phyloP scores from a whole-genome alignment of 176 grass and related monocot species.

The Guadua angustifolia region DNA sequence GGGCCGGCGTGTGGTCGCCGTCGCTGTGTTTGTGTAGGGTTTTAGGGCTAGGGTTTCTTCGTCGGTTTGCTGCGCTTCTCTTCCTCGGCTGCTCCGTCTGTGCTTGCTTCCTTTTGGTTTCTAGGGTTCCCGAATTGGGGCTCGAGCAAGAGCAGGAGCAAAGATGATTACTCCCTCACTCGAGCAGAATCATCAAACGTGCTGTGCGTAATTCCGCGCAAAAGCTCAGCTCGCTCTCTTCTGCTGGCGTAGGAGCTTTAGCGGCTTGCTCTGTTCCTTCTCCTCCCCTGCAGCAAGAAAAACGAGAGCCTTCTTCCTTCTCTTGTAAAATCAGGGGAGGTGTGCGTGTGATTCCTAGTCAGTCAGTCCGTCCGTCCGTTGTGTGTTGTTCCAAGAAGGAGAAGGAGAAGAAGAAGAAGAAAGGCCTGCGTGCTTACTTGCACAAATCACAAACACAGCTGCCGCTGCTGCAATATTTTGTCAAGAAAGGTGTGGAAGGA shows the following conservation, averaged over 20 bases:
- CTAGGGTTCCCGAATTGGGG: constrained; percentile 37
- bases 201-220: neutral
- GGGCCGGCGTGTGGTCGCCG: neutral
- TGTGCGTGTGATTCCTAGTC: neutral
- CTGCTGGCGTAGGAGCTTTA: neutral
- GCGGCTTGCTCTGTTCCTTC: neutral
- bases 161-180: neutral
- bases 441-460: neutral
- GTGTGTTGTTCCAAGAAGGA: neutral
- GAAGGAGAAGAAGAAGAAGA: neutral
- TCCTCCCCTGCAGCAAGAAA: neutral
- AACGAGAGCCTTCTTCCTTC: neutral
- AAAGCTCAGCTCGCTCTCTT: no score
- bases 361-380: neutral
- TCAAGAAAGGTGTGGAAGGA: neutral
- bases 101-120: neutral
- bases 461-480: constrained; percentile 21
- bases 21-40: constrained; percentile 31
- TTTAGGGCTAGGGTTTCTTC: constrained; percentile 61
- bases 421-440: neutral
- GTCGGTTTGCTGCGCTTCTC: constrained; percentile 33
- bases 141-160: neutral
- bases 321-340: neutral
- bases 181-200: neutral
- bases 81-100: neutral